A percentile compares a stretch with the other conserved stretches of the same genome.
Conservation (phyloP, 495 filamentous ascomycete genomes). For the Annulohypoxylon nitens region DNA sequence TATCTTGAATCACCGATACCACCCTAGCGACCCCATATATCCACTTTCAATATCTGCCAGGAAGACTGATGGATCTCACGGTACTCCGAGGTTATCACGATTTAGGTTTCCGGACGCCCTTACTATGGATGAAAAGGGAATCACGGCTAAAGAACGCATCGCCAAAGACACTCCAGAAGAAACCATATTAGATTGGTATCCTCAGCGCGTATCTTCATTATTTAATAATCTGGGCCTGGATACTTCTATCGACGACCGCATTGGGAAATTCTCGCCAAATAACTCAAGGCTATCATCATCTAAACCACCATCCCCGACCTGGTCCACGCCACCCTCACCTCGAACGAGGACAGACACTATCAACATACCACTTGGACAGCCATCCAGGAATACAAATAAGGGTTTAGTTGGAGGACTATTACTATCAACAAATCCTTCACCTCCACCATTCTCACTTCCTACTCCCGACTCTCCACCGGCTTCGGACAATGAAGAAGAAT, state of each 20-base stretch:
- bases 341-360: conserved; percentile 15
- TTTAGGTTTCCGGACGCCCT: conserved; percentile 44
- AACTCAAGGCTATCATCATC: not conserved
- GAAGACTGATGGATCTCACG: not conserved
- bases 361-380: conserved; percentile 14
- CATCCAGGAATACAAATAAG: conserved; percentile 14
- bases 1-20: conserved; percentile 25
- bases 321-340: conserved; percentile 40
- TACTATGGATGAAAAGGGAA: conserved; percentile 15
- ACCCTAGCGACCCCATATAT: conserved; percentile 29
- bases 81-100: conserved; percentile 24
- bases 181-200: conserved; percentile 46
- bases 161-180: conserved; percentile 11
- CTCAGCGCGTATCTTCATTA: conserved; percentile 45
- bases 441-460: conserved; percentile 5
- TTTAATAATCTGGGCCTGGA: conserved; percentile 48
- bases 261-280: conserved; percentile 13
- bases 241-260: conserved; percentile 33
- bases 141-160: not conserved
- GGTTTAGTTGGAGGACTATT: not conserved
- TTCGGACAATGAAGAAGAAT: conserved; percentile 36
- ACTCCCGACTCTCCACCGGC: conserved; percentile 37
- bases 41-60: conserved; percentile 17
- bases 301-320: conserved; percentile 21
- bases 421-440: not conserved